Evolutionary conservation across 2,329 filamentous ascomycete species (phyloP).

Genomic region (Fusarium sp.): DNA sequence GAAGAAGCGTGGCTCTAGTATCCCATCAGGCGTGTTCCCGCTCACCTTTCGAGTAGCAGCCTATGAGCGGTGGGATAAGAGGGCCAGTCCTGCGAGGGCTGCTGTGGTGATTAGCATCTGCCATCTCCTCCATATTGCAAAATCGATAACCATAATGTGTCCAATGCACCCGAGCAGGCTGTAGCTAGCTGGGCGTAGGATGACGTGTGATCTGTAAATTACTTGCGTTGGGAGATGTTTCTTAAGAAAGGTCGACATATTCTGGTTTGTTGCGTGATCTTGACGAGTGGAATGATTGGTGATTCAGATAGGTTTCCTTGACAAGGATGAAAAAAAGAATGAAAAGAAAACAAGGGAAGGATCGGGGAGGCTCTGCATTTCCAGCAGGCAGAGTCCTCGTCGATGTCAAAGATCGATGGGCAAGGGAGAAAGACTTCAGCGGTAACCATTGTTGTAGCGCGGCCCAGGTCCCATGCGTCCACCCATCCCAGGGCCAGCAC

Average conservation of each 20-base stretch:
- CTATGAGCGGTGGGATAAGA: slow-evolving; percentile 42
- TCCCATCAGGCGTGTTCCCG: slow-evolving; percentile 11
- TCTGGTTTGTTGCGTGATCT: slow-evolving; percentile 52
- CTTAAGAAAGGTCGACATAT: slow-evolving; percentile 59
- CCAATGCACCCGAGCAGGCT: slow-evolving; percentile 65
- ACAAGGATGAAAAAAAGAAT: slow-evolving; percentile 44
- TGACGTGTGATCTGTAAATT: slow-evolving; percentile 67
- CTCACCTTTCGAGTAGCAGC: slow-evolving; percentile 24
- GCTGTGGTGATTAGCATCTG: slow-evolving; percentile 45
- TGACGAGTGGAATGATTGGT: slow-evolving; percentile 47
- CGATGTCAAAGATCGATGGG: neutral
- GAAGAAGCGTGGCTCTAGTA: slow-evolving; percentile 33
- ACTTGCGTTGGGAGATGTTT: slow-evolving; percentile 62
- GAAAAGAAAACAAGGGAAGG: slow-evolving; percentile 32
- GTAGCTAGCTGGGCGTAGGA: slow-evolving; percentile 65
- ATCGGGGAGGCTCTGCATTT: slow-evolving; percentile 2
- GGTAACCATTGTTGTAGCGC: slow-evolving; percentile 68
- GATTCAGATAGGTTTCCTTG: slow-evolving; percentile 43
- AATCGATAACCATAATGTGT: slow-evolving; percentile 71
- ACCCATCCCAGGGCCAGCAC: slow-evolving; percentile 73
- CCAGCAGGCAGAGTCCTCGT: slow-evolving; percentile 1
- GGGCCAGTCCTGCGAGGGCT: slow-evolving; percentile 26
- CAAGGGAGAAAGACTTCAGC: slow-evolving; percentile 50
- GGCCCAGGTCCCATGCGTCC: slow-evolving; percentile 67
- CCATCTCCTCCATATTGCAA: slow-evolving; percentile 61